These are phyloP conservation scores for Spiraea crenata DNA, from an alignment of 331 rosid species.

Conservation along the genomic window DNA sequence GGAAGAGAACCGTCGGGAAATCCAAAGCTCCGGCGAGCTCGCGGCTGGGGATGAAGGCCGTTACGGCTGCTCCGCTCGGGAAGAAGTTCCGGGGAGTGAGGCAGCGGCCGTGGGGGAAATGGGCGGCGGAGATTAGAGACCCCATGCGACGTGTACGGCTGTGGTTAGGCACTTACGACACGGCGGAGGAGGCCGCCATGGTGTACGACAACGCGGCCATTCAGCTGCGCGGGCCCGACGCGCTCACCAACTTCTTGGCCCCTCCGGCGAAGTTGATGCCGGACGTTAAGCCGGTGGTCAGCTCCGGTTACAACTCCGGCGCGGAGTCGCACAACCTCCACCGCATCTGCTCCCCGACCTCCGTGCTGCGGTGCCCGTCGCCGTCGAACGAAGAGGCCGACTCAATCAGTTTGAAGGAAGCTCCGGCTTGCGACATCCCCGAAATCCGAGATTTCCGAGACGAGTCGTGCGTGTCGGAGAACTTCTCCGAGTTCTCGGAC, in stretches of 20 bases:
- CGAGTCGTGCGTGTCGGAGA: conserved; percentile 37
- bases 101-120: conserved; percentile 99
- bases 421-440: background rate
- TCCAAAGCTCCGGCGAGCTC: conserved; percentile 10
- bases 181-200: conserved; percentile 94
- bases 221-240: conserved; percentile 85
- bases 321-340: conserved; percentile 43
- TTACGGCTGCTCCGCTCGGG: conserved; percentile 9
- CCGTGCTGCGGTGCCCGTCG: conserved; percentile 59
- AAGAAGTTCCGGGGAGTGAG: conserved; percentile 89
- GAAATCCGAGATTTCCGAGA: conserved; percentile 25
- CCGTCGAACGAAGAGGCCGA: conserved; percentile 54
- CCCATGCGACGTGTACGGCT: conserved; percentile 81
- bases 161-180: conserved; percentile 89
- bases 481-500: conserved; percentile 36
- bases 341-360: conserved; percentile 58
- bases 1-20: conserved; percentile 20
- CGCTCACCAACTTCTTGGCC: conserved; percentile 74
- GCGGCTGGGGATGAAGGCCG: conserved; percentile 18
- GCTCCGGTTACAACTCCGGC: conserved; percentile 37
- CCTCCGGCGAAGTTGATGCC: conserved; percentile 8
- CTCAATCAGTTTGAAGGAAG: conserved; percentile 21
- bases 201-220: conserved; percentile 97
- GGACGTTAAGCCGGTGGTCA: conserved; percentile 9
- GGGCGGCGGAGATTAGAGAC: conserved; percentile 99